phyloP scores from a whole-genome alignment of 2,329 filamentous ascomycete genomes.

The Colletotrichum gigasporum region DNA sequence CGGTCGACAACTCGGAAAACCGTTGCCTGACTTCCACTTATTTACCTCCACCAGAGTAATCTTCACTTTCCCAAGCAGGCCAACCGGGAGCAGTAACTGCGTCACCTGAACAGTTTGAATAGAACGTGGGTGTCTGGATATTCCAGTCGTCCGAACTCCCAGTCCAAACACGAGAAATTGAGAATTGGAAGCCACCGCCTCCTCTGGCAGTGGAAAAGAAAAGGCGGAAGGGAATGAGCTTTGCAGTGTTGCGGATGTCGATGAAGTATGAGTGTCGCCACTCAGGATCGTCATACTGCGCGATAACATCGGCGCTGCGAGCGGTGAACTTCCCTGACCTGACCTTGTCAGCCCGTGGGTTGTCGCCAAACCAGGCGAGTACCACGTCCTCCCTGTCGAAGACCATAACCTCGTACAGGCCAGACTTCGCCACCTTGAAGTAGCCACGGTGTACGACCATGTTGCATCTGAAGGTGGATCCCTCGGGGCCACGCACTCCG shows the following conservation, averaged over 20 bases:
- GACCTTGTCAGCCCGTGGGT: too few species aligned
- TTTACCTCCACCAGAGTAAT: too few species aligned
- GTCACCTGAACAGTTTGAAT: background rate
- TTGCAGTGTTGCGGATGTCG: background rate
- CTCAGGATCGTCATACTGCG: background rate
- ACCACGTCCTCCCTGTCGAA: background rate
- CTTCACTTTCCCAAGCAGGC: background rate
- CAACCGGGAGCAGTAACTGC: background rate
- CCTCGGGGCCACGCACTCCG: background rate
- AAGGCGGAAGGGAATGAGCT: slow-evolving; percentile 11
- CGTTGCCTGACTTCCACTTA: too few species aligned
- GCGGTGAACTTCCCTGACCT: background rate
- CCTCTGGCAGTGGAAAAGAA: slow-evolving; percentile 14
- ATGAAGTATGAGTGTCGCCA: background rate
- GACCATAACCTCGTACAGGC: background rate
- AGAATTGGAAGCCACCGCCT: background rate
- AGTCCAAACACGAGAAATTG: too few species aligned
- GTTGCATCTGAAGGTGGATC: slow-evolving; percentile 1
- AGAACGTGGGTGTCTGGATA: background rate
- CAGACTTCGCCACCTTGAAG: background rate
- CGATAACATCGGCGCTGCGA: background rate
- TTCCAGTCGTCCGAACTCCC: too few species aligned
- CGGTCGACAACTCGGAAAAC: too few species aligned
- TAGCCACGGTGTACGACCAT: slow-evolving; percentile 18
- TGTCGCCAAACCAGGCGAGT: slow-evolving; percentile 6